Percentiles rank a stretch among this genome's conserved stretches.
These are phyloP conservation scores for Leccinellum rugosiceps DNA, from an alignment of 768 basidiomycete genomes.

Conservation along the genomic window DNA sequence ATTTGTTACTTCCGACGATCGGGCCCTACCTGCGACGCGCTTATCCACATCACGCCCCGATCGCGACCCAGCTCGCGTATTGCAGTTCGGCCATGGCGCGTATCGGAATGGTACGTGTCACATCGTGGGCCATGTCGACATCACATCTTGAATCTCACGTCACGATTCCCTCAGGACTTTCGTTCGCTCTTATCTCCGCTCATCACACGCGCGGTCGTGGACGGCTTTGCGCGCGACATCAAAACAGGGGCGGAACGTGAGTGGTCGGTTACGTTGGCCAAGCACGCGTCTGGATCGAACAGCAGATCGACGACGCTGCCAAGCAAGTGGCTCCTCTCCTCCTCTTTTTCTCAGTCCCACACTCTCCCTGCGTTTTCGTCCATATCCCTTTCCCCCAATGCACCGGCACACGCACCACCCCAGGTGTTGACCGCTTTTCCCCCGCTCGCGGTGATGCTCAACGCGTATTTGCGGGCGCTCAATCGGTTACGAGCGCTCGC, in stretches of 20 bases:
- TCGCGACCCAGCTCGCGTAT: slow-evolving; percentile 91
- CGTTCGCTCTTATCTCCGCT: slow-evolving; percentile 61
- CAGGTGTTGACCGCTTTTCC: slow-evolving; percentile 69
- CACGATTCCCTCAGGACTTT: slow-evolving; percentile 49
- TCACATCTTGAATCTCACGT: background rate
- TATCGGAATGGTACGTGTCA: slow-evolving; percentile 64
- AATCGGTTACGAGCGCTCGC: slow-evolving; percentile 83
- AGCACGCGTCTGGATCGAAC: slow-evolving; percentile 9
- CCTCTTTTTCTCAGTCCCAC: slow-evolving; percentile 23
- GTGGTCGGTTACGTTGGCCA: slow-evolving; percentile 35
- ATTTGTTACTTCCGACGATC: slow-evolving; percentile 66
- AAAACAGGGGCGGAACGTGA: slow-evolving; percentile 26
- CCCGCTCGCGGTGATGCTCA: slow-evolving; percentile 69
- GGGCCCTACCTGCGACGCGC: slow-evolving; percentile 55
- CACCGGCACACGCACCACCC: slow-evolving; percentile 61
- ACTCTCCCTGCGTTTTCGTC: slow-evolving; percentile 24
- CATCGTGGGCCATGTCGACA: background rate
- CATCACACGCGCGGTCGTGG: slow-evolving; percentile 60
- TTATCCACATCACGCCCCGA: slow-evolving; percentile 69
- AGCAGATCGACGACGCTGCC: slow-evolving; percentile 31
- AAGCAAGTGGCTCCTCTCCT: slow-evolving; percentile 51
- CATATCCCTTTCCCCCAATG: slow-evolving; percentile 23
- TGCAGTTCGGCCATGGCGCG: slow-evolving; percentile 89
- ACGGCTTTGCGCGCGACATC: slow-evolving; percentile 49
- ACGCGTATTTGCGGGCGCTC: slow-evolving; percentile 67